These are phyloP conservation scores for Vanrija pseudolonga DNA, from an alignment of 1,284 basidiomycete species.

Conservation along the genomic window DNA sequence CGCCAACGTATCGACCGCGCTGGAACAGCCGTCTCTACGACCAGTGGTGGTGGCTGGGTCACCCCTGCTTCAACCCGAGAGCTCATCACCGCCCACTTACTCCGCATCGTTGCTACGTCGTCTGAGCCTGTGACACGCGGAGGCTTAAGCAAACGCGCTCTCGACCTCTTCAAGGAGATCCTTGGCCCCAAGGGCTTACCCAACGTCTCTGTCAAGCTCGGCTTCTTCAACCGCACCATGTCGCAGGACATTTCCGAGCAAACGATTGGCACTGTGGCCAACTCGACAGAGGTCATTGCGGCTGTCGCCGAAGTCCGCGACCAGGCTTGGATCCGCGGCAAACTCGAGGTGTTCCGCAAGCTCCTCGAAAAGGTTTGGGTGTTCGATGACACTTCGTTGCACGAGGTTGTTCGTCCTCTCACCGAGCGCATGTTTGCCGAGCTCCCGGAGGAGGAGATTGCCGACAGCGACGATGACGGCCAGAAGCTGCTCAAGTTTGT, in stretches of 20 bases:
- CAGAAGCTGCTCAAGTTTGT: constrained; percentile 77
- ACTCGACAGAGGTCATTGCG: constrained; percentile 84
- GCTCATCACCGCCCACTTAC: constrained; percentile 87
- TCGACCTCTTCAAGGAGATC: constrained; percentile 75
- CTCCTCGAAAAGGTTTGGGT: constrained; percentile 84
- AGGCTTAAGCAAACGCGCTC: constrained; percentile 69
- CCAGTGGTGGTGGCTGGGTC: constrained; percentile 57
- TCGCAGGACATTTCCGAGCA: constrained; percentile 77
- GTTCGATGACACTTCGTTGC: constrained; percentile 68
- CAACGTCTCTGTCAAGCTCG: constrained; percentile 89
- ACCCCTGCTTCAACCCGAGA: constrained; percentile 79
- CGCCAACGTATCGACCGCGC: constrained; percentile 51
- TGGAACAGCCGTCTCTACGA: constrained; percentile 50
- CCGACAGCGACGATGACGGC: constrained; percentile 60
- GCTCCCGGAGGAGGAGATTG: constrained; percentile 77
- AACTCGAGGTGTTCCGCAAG: constrained; percentile 76
- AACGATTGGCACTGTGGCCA: constrained; percentile 66
- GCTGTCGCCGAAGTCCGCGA: constrained; percentile 79
- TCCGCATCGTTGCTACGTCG: constrained; percentile 74
- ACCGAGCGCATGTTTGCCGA: constrained; percentile 82
- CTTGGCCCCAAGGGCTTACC: constrained; percentile 80
- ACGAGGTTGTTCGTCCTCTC: constrained; percentile 76
- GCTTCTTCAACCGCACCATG: constrained; percentile 78
- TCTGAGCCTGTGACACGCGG: constrained; percentile 64
- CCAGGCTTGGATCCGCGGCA: constrained; percentile 75